These are phyloP conservation scores for Lycium barbarum DNA, from an alignment of 257 asterid species.

Conservation along the genomic window DNA sequence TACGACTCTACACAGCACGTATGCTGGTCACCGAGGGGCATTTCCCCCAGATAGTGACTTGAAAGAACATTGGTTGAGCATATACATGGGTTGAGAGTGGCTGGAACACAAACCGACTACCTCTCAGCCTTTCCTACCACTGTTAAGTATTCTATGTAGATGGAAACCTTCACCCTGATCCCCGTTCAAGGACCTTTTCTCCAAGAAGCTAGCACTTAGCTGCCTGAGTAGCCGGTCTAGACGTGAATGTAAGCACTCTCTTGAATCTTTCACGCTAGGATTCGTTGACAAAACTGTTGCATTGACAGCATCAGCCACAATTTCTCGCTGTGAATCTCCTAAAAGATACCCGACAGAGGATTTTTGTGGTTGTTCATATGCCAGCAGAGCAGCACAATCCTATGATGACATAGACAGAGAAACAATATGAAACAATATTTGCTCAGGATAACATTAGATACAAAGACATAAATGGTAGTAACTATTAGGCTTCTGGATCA, in stretches of 20 bases:
- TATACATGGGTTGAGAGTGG: constrained; percentile 35
- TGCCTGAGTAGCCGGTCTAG: constrained; percentile 87
- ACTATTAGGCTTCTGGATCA: too few species aligned
- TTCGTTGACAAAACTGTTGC: constrained; percentile 70
- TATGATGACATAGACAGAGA: constrained; percentile 35
- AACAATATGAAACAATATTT: constrained; percentile 8
- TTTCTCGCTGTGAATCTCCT: constrained; percentile 76
- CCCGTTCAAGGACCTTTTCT: constrained; percentile 73
- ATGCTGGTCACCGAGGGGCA: constrained; percentile 26
- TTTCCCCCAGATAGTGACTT: constrained; percentile 7
- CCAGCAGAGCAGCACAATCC: constrained; percentile 96
- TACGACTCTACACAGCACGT: constrained; percentile 8
- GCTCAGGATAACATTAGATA: constrained; percentile 15
- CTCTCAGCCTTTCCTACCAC: constrained; percentile 48
- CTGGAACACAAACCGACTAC: background rate
- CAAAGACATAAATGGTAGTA: background rate
- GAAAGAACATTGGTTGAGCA: constrained; percentile 24
- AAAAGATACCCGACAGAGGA: constrained; percentile 88
- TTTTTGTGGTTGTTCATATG: constrained; percentile 73
- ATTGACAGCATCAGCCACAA: constrained; percentile 92
- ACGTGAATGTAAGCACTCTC: constrained; percentile 64
- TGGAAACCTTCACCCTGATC: constrained; percentile 88
- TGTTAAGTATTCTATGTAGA: constrained; percentile 64
- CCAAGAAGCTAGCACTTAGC: constrained; percentile 75
- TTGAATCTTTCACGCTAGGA: constrained; percentile 56